These are phyloP conservation scores for Pisolithus albus DNA, from an alignment of 768 basidiomycete species.

Conservation along the genomic window DNA sequence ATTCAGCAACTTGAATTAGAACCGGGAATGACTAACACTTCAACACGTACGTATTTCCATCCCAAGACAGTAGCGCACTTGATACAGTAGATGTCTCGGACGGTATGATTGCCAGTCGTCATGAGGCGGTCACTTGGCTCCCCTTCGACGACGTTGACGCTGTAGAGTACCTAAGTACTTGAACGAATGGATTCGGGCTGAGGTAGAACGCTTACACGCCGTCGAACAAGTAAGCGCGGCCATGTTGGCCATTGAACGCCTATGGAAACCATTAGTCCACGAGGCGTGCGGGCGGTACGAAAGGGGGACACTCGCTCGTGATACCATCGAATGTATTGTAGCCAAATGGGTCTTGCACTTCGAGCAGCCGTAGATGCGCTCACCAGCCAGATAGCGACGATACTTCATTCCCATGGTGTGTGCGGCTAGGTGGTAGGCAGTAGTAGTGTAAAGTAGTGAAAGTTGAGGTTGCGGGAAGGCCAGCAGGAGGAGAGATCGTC, in stretches of 20 bases:
- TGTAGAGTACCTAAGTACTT: slow-evolving; percentile 25
- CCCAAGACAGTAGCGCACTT: slow-evolving; percentile 85
- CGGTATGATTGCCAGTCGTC: slow-evolving; percentile 95
- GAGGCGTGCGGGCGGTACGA: background rate
- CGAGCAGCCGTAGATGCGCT: slow-evolving; percentile 83
- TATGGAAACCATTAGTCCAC: slow-evolving; percentile 29
- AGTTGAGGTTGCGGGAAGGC: background rate
- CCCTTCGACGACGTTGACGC: slow-evolving; percentile 89
- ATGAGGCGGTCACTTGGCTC: slow-evolving; percentile 88
- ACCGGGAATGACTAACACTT: background rate
- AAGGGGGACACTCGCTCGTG: slow-evolving; percentile 50
- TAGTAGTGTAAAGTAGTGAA: slow-evolving; percentile 1
- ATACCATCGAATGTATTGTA: slow-evolving; percentile 88
- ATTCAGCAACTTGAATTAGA: slow-evolving; percentile 2
- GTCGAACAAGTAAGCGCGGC: slow-evolving; percentile 90
- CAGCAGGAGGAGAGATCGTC: slow-evolving; percentile 2
- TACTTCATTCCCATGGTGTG: slow-evolving; percentile 79
- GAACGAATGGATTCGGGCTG: slow-evolving; percentile 5
- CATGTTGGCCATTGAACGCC: slow-evolving; percentile 98
- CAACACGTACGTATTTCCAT: slow-evolving; percentile 86
- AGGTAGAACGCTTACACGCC: slow-evolving; percentile 61
- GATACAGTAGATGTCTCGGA: slow-evolving; percentile 90
- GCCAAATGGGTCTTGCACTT: slow-evolving; percentile 85
- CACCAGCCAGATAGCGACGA: slow-evolving; percentile 77
- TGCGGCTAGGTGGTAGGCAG: background rate